phyloP scores from a whole-genome alignment of 2,329 filamentous ascomycete genomes.

The Whalleya microplaca region DNA sequence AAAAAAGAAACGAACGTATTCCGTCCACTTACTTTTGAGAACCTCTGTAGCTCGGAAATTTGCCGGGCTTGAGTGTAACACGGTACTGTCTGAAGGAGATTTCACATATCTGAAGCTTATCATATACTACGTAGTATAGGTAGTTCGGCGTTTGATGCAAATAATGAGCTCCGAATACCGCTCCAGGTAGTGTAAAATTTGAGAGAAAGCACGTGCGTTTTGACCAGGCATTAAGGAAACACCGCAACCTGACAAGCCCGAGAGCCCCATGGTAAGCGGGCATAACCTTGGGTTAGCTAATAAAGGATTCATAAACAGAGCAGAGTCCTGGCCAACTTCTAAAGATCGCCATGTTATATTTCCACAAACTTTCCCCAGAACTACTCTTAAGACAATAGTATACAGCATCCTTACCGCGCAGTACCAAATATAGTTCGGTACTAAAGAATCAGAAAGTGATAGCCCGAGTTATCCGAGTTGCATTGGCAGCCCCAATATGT shows the following conservation, averaged over 20 bases:
- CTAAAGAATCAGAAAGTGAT: not conserved
- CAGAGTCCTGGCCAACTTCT: not conserved
- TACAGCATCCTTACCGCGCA: too few species aligned
- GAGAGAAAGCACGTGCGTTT: not conserved
- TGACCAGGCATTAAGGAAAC: slow-evolving; percentile 1
- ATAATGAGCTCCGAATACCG: not conserved
- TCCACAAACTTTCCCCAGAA: not conserved
- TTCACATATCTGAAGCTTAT: not conserved
- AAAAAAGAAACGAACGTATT: slow-evolving; percentile 11
- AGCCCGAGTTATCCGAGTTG: not conserved
- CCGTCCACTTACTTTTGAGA: slow-evolving; percentile 1
- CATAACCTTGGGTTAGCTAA: not conserved
- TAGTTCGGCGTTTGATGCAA: too few species aligned
- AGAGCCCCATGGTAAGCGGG: slow-evolving; percentile 5
- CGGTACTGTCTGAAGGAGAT: not conserved
- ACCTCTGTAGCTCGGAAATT: slow-evolving; percentile 10
- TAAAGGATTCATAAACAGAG: not conserved
- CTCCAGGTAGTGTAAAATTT: not conserved
- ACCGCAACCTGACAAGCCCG: not conserved
- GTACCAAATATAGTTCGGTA: too few species aligned
- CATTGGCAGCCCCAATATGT: not conserved
- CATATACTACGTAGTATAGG: not conserved
- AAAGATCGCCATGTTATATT: not conserved
- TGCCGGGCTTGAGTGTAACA: slow-evolving; percentile 3
- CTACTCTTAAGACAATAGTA: not conserved